Percentiles rank a stretch among this genome's conserved stretches.
phyloP scores from a whole-genome alignment of 352 stramenopile genomes.

The Globisporangium rhizosaccharum region DNA sequence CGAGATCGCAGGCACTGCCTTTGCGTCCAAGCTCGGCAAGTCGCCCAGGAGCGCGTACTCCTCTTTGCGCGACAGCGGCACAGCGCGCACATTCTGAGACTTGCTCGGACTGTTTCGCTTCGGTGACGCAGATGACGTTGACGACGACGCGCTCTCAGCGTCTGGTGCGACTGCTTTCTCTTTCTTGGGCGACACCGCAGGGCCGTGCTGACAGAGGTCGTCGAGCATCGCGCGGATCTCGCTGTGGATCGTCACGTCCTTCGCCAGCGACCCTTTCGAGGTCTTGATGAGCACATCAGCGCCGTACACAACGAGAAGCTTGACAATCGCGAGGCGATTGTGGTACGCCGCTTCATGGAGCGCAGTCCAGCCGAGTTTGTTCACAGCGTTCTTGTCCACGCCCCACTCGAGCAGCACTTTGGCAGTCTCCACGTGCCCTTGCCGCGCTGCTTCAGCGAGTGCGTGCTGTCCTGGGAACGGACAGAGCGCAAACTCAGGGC shows the following conservation, averaged over 20 bases:
- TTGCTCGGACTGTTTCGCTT: slow-evolving; percentile 36
- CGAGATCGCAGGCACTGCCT: slow-evolving; percentile 27
- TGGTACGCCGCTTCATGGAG: slow-evolving; percentile 79
- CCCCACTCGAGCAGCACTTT: slow-evolving; percentile 77
- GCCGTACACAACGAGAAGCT: slow-evolving; percentile 74
- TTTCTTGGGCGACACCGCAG: slow-evolving; percentile 26
- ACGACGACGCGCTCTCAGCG: slow-evolving; percentile 3
- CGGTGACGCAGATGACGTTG: neutral
- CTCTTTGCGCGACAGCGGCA: slow-evolving; percentile 66
- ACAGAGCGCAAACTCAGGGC: slow-evolving; percentile 74
- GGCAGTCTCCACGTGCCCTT: slow-evolving; percentile 55
- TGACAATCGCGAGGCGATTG: slow-evolving; percentile 65
- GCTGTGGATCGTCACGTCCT: slow-evolving; percentile 74
- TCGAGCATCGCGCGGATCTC: slow-evolving; percentile 78
- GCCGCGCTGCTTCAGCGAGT: slow-evolving; percentile 62
- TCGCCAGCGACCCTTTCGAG: slow-evolving; percentile 55
- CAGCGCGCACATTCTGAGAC: slow-evolving; percentile 4
- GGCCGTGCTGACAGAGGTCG: slow-evolving; percentile 44
- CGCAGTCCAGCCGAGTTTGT: slow-evolving; percentile 71
- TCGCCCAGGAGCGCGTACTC: slow-evolving; percentile 77
- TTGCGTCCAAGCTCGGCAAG: slow-evolving; percentile 48
- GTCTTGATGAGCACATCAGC: slow-evolving; percentile 63
- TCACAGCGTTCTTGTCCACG: slow-evolving; percentile 72
- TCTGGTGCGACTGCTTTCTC: slow-evolving; percentile 9
- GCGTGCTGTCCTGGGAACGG: slow-evolving; percentile 62